Evolutionary conservation across 2,329 filamentous ascomycete species (phyloP).

Genomic region (Plectosphaerella cucumerina): DNA sequence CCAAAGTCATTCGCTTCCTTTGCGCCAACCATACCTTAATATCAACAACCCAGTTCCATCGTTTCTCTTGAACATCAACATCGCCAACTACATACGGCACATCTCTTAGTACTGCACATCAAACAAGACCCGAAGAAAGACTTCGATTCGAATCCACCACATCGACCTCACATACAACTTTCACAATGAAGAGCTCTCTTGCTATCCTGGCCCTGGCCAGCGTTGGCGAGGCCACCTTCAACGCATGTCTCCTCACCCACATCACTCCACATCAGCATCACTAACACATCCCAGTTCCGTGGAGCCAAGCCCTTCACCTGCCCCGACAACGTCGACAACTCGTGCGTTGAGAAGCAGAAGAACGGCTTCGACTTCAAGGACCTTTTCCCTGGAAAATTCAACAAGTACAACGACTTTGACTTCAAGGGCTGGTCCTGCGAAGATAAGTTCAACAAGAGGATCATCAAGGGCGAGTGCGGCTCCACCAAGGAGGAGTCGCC

Average conservation of each 20-base stretch:
- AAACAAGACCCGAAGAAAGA: neutral
- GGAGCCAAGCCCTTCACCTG: conserved; percentile 52
- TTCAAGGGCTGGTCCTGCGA: conserved; percentile 72
- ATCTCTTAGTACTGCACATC: neutral
- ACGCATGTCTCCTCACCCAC: conserved; percentile 24
- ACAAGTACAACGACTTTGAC: conserved; percentile 64
- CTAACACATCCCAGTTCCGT: conserved; percentile 14
- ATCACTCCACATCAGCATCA: conserved; percentile 12
- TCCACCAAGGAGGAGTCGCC: conserved; percentile 44
- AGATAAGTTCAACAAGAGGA: conserved; percentile 51
- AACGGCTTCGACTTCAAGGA: conserved; percentile 68
- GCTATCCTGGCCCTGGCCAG: conserved; percentile 47
- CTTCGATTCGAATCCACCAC: conserved; percentile 1
- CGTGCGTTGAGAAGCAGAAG: conserved; percentile 64
- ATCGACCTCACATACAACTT: conserved; percentile 2
- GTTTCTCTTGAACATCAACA: conserved; percentile 6
- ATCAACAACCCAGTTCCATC: conserved; percentile 8
- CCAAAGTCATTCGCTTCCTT: conserved; percentile 58
- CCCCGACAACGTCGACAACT: conserved; percentile 71
- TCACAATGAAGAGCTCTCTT: conserved; percentile 48
- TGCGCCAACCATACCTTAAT: conserved; percentile 22
- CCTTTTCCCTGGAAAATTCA: conserved; percentile 58
- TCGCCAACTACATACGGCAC: neutral
- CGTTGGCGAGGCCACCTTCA: conserved; percentile 45
- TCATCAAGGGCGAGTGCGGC: conserved; percentile 53